Conservation (phyloP, 2,329 filamentous ascomycete species). For the Venturia effusa region DNA sequence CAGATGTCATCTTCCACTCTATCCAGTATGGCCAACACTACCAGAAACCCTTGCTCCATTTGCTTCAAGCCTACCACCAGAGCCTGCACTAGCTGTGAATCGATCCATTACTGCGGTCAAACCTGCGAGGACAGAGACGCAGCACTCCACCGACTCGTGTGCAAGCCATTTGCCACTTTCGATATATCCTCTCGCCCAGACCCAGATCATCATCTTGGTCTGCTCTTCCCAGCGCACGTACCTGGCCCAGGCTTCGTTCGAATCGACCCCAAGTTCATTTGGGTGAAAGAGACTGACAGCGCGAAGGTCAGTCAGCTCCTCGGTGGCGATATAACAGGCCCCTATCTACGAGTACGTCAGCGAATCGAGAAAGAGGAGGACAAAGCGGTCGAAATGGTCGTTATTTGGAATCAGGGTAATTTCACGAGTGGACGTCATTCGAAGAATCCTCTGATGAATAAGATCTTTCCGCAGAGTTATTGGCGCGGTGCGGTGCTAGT, state of each 20-base stretch:
- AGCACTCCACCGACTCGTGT: constrained; percentile 12
- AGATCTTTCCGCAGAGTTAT: not conserved
- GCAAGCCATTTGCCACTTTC: constrained; percentile 10
- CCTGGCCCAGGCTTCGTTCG: not conserved
- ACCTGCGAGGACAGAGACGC: constrained; percentile 12
- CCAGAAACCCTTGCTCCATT: not conserved
- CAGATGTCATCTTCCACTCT: not conserved
- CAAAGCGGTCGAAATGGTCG: not conserved
- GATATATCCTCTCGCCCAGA: constrained; percentile 1
- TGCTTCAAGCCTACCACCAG: not conserved
- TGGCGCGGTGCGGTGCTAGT: not conserved
- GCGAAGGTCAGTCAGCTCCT: not conserved
- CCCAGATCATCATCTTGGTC: constrained; percentile 4
- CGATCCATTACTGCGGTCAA: constrained; percentile 12
- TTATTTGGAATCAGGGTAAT: not conserved
- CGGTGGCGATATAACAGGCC: not conserved
- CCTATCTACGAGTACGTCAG: not conserved
- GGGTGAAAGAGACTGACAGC: not conserved
- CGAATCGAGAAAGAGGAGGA: not conserved
- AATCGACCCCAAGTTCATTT: not conserved
- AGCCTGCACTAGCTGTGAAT: constrained; percentile 10
- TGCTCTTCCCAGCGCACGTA: constrained; percentile 5
- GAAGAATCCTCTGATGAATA: not conserved
- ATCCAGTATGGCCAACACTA: not conserved
- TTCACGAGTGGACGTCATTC: not conserved